These are phyloP conservation scores for Malus asiatica DNA, from an alignment of 306 rosid genomes.

Conservation along the genomic window DNA sequence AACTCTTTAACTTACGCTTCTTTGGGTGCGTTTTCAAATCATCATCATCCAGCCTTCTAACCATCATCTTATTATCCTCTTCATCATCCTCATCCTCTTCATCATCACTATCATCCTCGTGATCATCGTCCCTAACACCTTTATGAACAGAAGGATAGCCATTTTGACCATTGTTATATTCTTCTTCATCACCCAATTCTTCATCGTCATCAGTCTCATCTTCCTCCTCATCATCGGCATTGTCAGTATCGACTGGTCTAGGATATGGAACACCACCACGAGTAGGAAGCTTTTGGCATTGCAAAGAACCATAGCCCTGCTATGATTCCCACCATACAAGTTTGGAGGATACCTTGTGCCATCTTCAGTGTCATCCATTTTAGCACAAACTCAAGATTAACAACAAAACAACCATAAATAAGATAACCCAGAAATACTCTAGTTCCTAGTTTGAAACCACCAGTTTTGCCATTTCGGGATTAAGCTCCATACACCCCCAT, in stretches of 20 bases:
- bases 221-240: conserved; percentile 33
- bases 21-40: conserved; percentile 58
- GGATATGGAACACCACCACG: conserved; percentile 40
- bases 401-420: conserved; percentile 16
- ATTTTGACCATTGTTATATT: conserved; percentile 40
- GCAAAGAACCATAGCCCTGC: conserved; percentile 43
- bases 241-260: conserved; percentile 27
- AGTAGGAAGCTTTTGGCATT: conserved; percentile 27
- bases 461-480: background rate
- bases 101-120: conserved; percentile 13
- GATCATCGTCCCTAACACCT: conserved; percentile 13
- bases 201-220: conserved; percentile 45
- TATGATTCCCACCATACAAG: conserved; percentile 33
- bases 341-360: conserved; percentile 47
- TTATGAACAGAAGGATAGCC: conserved; percentile 22
- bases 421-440: background rate
- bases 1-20: conserved; percentile 66
- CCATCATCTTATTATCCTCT: conserved; percentile 26
- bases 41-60: conserved; percentile 31
- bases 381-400: conserved; percentile 8
- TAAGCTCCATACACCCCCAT: background rate
- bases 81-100: conserved; percentile 35
- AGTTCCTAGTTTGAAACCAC: conserved; percentile 12
- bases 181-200: conserved; percentile 38
- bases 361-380: conserved; percentile 75